Base-by-base conservation (phyloP, 345 rosid genomes). In the Sonneratia alba region DNA sequence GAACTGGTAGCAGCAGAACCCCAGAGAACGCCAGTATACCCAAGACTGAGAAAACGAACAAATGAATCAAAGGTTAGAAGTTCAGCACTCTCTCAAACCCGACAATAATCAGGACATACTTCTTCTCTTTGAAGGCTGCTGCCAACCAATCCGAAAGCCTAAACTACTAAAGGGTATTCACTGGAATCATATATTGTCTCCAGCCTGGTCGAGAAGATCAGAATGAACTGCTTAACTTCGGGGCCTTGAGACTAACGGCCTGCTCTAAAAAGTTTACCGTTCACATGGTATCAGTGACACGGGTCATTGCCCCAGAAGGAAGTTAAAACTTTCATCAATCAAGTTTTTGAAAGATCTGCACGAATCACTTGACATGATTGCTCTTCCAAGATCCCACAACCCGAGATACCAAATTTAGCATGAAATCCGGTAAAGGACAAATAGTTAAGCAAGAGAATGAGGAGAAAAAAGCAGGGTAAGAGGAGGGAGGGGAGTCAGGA, bases 21-120 rank as follows among this genome's bases (percentile, higher is more conserved):
- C 91, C 93, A 7, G 96, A 87, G 59, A 90, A 48, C 13, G 78
- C 89, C 70, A 91, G 77, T 75, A 94, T 91, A 71, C 91, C 91
- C 78, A 91, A 45, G 43, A 75, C 98, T 94, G 85, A 43, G 13
- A 47, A 13, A 47, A 9, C 43, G 19, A 38, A 62, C 15, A 3
- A 64, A 14, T 37, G 38, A 22, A 24, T 34, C 6, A 67, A 36
- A 36, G 7, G 21, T 6, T 68, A 7, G 53, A 42, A 40, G 45
- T 59, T 45, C 37, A 0, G 36, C 24, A 53, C 59, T 18, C 6
- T 47, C 51, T 47, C 51, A 47, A 18, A 53, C 59, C 22, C n/a
- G 18, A 12, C 4, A 53, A 53, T 18, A 14, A 13, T 13, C 19
- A 18, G 19, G 56, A 13, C 18, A 49, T 18, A 49, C 32, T 27